phyloP scores from a whole-genome alignment of 768 basidiomycete species.

The Lentinula aciculospora region DNA sequence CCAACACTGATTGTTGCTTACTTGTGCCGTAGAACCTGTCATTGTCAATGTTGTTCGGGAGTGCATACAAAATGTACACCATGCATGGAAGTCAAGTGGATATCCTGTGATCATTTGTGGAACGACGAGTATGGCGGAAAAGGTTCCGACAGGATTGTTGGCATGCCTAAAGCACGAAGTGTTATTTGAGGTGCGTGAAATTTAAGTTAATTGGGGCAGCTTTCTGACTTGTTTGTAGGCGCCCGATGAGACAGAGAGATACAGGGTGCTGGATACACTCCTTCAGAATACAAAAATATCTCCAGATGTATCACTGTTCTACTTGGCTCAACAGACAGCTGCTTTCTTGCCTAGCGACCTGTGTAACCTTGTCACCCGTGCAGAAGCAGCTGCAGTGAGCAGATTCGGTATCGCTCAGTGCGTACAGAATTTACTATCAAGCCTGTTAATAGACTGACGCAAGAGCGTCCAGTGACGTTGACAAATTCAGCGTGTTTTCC shows the following conservation, averaged over 20 bases:
- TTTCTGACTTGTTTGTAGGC: constrained; percentile 40
- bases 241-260: constrained; percentile 71
- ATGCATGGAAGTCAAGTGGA: constrained; percentile 53
- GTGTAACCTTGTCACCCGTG: constrained; percentile 56
- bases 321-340: constrained; percentile 82
- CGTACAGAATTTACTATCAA: constrained; percentile 12
- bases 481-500: neutral
- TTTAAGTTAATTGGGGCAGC: neutral
- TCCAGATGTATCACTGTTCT: constrained; percentile 72
- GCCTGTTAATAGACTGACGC: neutral
- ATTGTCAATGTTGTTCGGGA: constrained; percentile 57
- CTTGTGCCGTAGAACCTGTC: constrained; percentile 41
- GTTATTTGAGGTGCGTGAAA: constrained; percentile 52
- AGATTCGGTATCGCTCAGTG: constrained; percentile 35
- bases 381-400: constrained; percentile 49
- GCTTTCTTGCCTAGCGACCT: constrained; percentile 85
- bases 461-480: neutral
- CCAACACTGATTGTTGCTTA: neutral
- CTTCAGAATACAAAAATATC: constrained; percentile 39
- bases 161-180: constrained; percentile 86
- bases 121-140: constrained; percentile 63
- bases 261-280: constrained; percentile 48
- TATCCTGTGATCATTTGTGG: constrained; percentile 75
- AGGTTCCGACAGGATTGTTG: constrained; percentile 56
- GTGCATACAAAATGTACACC: constrained; percentile 50